phyloP scores from a whole-genome alignment of 2,329 filamentous ascomycete genomes.

The Lachnum nothofagi region DNA sequence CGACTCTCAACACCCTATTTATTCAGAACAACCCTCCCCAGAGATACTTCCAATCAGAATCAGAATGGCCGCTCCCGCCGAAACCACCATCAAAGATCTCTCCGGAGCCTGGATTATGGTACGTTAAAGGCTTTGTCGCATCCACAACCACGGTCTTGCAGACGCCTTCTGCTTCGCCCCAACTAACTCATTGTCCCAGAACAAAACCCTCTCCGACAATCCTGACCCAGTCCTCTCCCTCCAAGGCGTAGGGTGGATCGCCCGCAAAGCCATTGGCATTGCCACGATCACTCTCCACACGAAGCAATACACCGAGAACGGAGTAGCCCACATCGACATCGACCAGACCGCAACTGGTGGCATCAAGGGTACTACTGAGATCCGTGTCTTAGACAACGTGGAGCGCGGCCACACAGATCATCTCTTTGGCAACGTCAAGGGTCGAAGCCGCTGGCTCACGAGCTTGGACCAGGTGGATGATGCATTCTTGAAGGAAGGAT shows the following conservation, averaged over 20 bases:
- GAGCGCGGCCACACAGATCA: constrained; percentile 51
- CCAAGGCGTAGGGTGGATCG: constrained; percentile 54
- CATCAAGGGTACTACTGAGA: constrained; percentile 54
- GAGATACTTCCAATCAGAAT: too few relatives aligned
- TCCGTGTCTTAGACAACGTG: constrained; percentile 51
- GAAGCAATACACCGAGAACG: constrained; percentile 40
- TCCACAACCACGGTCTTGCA: constrained; percentile 1
- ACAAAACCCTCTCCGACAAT: constrained; percentile 55
- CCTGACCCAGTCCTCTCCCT: constrained; percentile 54
- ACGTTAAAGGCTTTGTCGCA: constrained; percentile 2
- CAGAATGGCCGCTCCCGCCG: constrained; percentile 50
- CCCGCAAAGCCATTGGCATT: constrained; percentile 53
- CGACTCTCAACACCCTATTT: too few relatives aligned
- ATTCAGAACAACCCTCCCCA: too few relatives aligned
- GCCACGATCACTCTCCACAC: constrained; percentile 50
- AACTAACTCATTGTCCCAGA: constrained; percentile 37
- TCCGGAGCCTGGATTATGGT: constrained; percentile 51
- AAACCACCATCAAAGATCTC: constrained; percentile 48
- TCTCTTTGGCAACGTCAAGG: constrained; percentile 56
- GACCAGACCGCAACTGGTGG: constrained; percentile 59
- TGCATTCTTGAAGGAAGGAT: constrained; percentile 44
- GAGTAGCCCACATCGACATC: constrained; percentile 49
- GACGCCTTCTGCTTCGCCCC: not conserved
- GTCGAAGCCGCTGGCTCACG: constrained; percentile 40
- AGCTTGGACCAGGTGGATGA: constrained; percentile 33